phyloP scores from a whole-genome alignment of 495 filamentous ascomycete genomes.

The Penicillium ochrochloron region DNA sequence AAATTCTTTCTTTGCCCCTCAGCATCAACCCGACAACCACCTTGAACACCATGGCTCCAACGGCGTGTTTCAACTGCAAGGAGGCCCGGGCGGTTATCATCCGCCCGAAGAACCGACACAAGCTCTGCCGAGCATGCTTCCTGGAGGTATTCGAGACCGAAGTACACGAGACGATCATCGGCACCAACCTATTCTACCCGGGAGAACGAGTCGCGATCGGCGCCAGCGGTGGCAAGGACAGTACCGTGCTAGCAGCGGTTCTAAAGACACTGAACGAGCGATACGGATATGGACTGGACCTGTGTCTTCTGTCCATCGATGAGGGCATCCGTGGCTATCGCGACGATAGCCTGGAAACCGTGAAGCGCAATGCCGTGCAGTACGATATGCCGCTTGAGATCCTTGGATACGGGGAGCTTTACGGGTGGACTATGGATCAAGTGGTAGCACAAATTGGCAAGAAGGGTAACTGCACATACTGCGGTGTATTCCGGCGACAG shows the following conservation, averaged over 20 bases:
- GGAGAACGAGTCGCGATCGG: constrained; percentile 94
- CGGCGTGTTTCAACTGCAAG: constrained; percentile 75
- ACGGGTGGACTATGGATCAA: constrained; percentile 99
- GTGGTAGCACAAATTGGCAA: constrained; percentile 95
- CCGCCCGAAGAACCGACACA: constrained; percentile 89
- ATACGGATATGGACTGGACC: constrained; percentile 81
- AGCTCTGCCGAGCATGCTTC: constrained; percentile 90
- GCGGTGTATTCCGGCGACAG: constrained; percentile 93
- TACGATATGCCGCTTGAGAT: constrained; percentile 91
- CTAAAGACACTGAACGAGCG: constrained; percentile 93
- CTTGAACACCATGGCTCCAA: constrained; percentile 55
- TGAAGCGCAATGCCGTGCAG: constrained; percentile 89
- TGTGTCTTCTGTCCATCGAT: constrained; percentile 89
- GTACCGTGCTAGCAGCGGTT: constrained; percentile 91
- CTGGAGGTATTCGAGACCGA: constrained; percentile 86
- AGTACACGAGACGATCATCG: constrained; percentile 88
- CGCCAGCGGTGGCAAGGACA: constrained; percentile 96
- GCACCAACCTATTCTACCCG: constrained; percentile 74
- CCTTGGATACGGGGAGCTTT: constrained; percentile 90
- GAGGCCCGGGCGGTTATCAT: constrained; percentile 82
- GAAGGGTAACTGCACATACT: constrained; percentile 99
- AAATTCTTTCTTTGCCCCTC: constrained; percentile 35
- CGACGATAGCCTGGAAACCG: constrained; percentile 93
- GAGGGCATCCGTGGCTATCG: constrained; percentile 97
- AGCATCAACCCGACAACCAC: constrained; percentile 12